Base-by-base conservation (phyloP, 75 land plant species). In the Cryptomeria japonica region DNA sequence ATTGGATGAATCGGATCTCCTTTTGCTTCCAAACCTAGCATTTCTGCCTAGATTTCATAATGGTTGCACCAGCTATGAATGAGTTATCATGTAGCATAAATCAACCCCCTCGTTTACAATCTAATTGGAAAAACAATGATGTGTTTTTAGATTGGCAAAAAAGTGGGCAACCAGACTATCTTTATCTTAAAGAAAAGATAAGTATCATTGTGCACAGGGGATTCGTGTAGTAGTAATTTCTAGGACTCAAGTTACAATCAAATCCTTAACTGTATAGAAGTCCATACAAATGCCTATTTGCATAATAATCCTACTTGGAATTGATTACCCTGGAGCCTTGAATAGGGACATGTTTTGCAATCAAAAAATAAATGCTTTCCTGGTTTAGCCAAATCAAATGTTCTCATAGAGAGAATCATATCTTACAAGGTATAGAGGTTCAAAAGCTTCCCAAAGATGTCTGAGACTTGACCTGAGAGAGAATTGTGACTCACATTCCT, bases 401-500 rank as follows among this genome's bases (percentile, higher is more conserved):
- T 79, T 79, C n/a, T 12, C n/a, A 46, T 75, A n/a, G 11, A 85
- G 19, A 88, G 51, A 55, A 47, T 51, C 72, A 46, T 34, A 70
- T 82, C 97, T 92, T 94, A 96, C 97, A 96, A 75, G 79, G 90
- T 87, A 83, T 87, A 86, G 0, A 96, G 90, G 55, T 32, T 64
- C 36, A 87, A 34, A 85, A 93, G 93, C 87, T 91, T 89, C n/a
- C 87, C 42, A 85, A 94, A 96, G n/a, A 96, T 55, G 87, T 97
- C 98, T 49, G 90, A 92, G 87, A 97, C 83, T 31, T 90, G 83
- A 75, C 90, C 90, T 31, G 95, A 88, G n/a, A 97, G 91, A 25
- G 72, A 84, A 90, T 97, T 96, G 61, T 88, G 93, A 90, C 99
- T 96, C 7, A 94, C 70, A 84, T 97, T 92, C 93, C 99, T 96